These are phyloP conservation scores for Epithele typhae DNA, from an alignment of 768 basidiomycete genomes.

Conservation along the genomic window DNA sequence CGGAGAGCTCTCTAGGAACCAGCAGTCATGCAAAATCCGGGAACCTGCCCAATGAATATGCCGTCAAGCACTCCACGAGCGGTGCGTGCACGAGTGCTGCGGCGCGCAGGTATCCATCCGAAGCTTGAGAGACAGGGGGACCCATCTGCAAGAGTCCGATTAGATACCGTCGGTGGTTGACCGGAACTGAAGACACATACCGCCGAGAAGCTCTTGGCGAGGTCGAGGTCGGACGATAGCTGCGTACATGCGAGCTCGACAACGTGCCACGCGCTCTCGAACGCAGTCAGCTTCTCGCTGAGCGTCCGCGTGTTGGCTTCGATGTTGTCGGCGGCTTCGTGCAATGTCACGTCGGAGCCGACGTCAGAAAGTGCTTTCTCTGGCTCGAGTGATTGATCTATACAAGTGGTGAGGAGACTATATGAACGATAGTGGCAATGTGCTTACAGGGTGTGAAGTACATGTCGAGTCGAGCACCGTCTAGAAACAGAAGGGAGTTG, in stretches of 20 bases:
- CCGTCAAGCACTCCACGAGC: slow-evolving; percentile 21
- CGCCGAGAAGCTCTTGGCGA: slow-evolving; percentile 14
- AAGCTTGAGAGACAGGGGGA: slow-evolving; percentile 11
- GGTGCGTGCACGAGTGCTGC: slow-evolving; percentile 19
- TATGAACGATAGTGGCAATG: background rate
- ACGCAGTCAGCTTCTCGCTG: slow-evolving; percentile 16
- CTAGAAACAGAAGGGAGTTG: no score
- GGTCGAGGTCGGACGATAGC: slow-evolving; percentile 18
- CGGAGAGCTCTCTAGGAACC: no score
- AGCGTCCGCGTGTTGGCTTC: slow-evolving; percentile 18
- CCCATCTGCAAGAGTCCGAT: background rate
- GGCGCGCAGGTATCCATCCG: slow-evolving; percentile 13
- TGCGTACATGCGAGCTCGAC: slow-evolving; percentile 17
- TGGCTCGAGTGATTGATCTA: slow-evolving; percentile 6
- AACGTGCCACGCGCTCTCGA: slow-evolving; percentile 26
- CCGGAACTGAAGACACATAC: slow-evolving; percentile 6
- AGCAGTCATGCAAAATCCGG: no score
- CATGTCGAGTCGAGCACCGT: slow-evolving; percentile 15
- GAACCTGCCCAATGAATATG: slow-evolving; percentile 11
- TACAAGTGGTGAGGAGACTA: no score
- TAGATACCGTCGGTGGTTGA: background rate
- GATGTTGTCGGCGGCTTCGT: slow-evolving; percentile 12
- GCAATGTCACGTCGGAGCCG: background rate
- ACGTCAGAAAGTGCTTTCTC: slow-evolving; percentile 7
- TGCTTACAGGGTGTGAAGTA: slow-evolving; percentile 8